These are phyloP conservation scores for Vigna reflexopilosa DNA, from an alignment of 306 rosid species.

Conservation along the genomic window DNA sequence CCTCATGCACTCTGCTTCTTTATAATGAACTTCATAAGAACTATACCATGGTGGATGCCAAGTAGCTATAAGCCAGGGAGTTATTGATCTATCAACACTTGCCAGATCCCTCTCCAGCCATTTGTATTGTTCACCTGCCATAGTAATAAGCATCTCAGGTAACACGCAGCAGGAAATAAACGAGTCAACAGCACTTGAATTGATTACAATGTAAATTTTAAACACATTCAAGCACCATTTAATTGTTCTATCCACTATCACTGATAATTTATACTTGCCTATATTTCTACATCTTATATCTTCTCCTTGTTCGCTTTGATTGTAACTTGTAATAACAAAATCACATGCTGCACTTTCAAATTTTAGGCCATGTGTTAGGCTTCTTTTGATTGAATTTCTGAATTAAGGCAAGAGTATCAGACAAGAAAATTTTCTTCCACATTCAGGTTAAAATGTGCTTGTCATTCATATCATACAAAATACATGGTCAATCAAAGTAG, in stretches of 20 bases:
- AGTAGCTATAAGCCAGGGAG: constrained; percentile 88
- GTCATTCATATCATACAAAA: background rate
- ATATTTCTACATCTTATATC: constrained; percentile 3
- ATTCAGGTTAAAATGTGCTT: constrained; percentile 1
- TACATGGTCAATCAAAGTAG: constrained; percentile 12
- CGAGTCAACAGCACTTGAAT: background rate
- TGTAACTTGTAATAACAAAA: background rate
- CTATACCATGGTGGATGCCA: constrained; percentile 97
- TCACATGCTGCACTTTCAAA: background rate
- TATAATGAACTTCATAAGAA: constrained; percentile 73
- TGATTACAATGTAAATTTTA: background rate
- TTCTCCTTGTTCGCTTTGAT: constrained; percentile 15
- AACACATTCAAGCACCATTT: background rate
- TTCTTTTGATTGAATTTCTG: background rate
- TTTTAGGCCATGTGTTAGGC: background rate
- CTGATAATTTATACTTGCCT: constrained; percentile 11
- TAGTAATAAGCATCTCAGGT: constrained; percentile 26
- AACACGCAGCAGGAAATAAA: background rate
- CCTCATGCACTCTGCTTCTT: constrained; percentile 90
- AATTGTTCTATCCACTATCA: background rate
- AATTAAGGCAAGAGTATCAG: background rate
- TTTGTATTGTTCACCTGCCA: constrained; percentile 71
- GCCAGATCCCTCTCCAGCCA: constrained; percentile 90
- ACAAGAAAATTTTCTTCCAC: background rate
- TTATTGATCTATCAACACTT: constrained; percentile 63